Evolutionary conservation across 148 eudicot species (phyloP).

Genomic region (Salicornia ramosissima): DNA sequence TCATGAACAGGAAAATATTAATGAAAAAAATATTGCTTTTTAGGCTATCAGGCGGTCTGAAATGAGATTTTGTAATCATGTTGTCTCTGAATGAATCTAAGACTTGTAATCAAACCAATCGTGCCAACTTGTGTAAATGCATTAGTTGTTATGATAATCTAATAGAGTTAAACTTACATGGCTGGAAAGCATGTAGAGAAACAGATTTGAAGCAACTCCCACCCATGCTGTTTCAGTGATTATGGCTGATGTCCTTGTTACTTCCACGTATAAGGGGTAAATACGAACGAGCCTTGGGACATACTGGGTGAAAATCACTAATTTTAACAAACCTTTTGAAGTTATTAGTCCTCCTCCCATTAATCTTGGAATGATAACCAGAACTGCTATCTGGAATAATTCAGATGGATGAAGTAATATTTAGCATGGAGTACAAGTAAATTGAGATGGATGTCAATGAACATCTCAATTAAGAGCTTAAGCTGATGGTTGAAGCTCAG

Average conservation of each 20-base stretch:
- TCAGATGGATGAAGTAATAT: no score
- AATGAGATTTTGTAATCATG: no score
- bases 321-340: conserved; percentile 55
- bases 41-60: no score
- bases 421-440: background rate
- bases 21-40: no score
- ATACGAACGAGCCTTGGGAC: conserved; percentile 63
- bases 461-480: background rate
- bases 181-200: conserved; percentile 85
- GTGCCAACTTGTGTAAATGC: no score
- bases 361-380: conserved; percentile 32
- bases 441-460: no score
- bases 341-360: conserved; percentile 28
- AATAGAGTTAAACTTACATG: conserved; percentile 81
- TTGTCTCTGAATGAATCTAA: no score
- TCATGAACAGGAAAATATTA: no score
- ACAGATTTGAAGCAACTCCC: conserved; percentile 81
- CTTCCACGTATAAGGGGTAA: conserved; percentile 58
- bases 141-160: no score
- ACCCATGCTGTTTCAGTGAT: conserved; percentile 83
- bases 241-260: conserved; percentile 70
- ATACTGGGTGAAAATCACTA: conserved; percentile 52
- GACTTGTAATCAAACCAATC: no score
- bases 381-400: conserved; percentile 46
- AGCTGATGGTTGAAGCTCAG: no score